A percentile compares a stretch with the other conserved stretches of the same genome.
Evolutionary conservation across 345 rosid species (phyloP).

Genomic region (Bruguiera parviflora): DNA sequence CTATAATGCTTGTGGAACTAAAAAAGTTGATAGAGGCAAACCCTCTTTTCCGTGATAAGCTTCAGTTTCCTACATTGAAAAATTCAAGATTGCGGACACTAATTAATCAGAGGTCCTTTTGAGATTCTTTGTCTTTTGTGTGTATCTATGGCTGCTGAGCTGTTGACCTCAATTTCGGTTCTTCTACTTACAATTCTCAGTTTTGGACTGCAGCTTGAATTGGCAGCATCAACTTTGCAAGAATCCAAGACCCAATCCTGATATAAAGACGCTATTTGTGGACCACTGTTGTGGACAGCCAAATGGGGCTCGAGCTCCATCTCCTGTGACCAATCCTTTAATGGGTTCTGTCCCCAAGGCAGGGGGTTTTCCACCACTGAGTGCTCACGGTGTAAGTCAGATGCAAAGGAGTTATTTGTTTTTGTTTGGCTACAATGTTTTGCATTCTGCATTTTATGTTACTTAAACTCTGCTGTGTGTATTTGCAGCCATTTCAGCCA

Average conservation of each 20-base stretch:
- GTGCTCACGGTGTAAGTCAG: conserved; percentile 66
- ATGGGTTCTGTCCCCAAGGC: conserved; percentile 75
- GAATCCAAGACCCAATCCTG: conserved; percentile 89
- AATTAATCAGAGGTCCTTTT: conserved; percentile 69
- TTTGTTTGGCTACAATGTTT: background rate
- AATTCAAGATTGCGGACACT: conserved; percentile 75
- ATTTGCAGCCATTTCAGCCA: conserved; percentile 71
- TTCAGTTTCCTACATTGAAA: conserved; percentile 76
- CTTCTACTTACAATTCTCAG: background rate
- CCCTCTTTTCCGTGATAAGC: conserved; percentile 86
- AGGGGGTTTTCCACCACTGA: conserved; percentile 59
- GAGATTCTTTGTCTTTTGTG: background rate
- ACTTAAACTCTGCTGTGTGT: conserved; percentile 5
- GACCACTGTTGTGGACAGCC: conserved; percentile 46
- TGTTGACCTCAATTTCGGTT: background rate
- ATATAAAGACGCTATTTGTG: conserved; percentile 77
- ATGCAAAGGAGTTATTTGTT: background rate
- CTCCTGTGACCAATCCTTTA: conserved; percentile 62
- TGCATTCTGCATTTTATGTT: conserved; percentile 13
- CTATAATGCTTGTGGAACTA: conserved; percentile 75
- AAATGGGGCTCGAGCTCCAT: conserved; percentile 72
- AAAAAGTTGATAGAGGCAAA: conserved; percentile 82
- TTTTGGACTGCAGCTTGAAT: conserved; percentile 54
- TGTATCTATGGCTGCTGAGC: background rate
- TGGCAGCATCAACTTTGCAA: conserved; percentile 98